These are phyloP conservation scores for Malus sieversii DNA, from an alignment of 306 rosid species.

Conservation along the genomic window DNA sequence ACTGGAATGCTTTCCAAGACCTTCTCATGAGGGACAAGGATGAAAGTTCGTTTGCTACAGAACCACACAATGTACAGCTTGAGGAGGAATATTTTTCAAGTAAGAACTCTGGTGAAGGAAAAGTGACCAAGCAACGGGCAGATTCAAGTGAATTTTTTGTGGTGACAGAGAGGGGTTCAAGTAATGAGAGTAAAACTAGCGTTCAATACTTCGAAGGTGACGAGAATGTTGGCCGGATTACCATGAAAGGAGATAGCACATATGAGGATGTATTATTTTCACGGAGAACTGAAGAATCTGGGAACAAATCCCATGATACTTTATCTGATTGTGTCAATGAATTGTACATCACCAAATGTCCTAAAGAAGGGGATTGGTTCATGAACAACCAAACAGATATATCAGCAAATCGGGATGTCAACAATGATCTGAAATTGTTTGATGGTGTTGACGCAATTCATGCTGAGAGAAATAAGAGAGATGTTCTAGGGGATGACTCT, in stretches of 20 bases:
- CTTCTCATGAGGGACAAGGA: slow-evolving; percentile 77
- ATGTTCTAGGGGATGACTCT: slow-evolving; percentile 64
- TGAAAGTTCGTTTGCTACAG: slow-evolving; percentile 26
- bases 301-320: slow-evolving; percentile 27
- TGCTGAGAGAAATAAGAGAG: slow-evolving; percentile 49
- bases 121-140: slow-evolving; percentile 32
- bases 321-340: slow-evolving; percentile 27
- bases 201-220: slow-evolving; percentile 47
- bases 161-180: slow-evolving; percentile 36
- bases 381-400: slow-evolving; percentile 33
- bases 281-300: slow-evolving; percentile 40
- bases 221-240: slow-evolving; percentile 22
- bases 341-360: slow-evolving; percentile 36
- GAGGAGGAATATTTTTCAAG: slow-evolving; percentile 38
- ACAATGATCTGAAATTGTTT: slow-evolving; percentile 35
- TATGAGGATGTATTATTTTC: slow-evolving; percentile 52
- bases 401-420: slow-evolving; percentile 24
- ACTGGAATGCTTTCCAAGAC: slow-evolving; percentile 91
- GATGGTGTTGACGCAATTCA: slow-evolving; percentile 34
- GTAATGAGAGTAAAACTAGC: slow-evolving; percentile 18
- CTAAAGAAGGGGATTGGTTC: slow-evolving; percentile 73
- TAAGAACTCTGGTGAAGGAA: slow-evolving; percentile 38
- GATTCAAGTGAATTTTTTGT: slow-evolving; percentile 64
- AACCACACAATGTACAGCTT: slow-evolving; percentile 26
- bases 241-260: slow-evolving; percentile 37